A percentile compares a stretch with the other conserved stretches of the same genome.
phyloP scores from a whole-genome alignment of 371 early-diverging fungal species.

The Paraphysoderma sedebokerense region DNA sequence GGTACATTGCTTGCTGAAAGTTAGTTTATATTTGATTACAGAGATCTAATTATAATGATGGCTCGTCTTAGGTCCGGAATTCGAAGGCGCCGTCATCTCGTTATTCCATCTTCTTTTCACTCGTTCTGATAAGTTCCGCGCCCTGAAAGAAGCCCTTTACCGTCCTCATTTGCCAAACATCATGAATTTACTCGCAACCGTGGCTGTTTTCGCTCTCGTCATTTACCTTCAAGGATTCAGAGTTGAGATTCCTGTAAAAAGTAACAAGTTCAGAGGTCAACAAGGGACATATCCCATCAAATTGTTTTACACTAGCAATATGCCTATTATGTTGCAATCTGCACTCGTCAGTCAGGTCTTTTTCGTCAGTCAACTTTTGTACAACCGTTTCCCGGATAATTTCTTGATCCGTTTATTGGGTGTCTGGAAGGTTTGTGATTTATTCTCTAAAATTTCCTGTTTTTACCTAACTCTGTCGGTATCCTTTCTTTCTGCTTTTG shows the following conservation, averaged over 20 bases:
- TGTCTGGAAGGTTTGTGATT: slow-evolving; percentile 90
- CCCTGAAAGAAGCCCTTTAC: slow-evolving; percentile 96
- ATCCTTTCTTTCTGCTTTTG: slow-evolving; percentile 5
- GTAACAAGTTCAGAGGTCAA: slow-evolving; percentile 90
- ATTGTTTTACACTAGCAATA: slow-evolving; percentile 99
- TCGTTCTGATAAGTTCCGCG: slow-evolving; percentile 93
- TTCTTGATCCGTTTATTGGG: slow-evolving; percentile 88
- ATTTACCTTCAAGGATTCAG: slow-evolving; percentile 99
- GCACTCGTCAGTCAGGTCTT: slow-evolving; percentile 91
- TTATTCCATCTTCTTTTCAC: slow-evolving; percentile 90
- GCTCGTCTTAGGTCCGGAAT: slow-evolving; percentile 52
- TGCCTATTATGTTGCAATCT: slow-evolving; percentile 99
- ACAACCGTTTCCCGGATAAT: slow-evolving; percentile 87
- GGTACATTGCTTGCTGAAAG: no score
- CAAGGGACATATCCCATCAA: slow-evolving; percentile 97
- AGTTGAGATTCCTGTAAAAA: slow-evolving; percentile 97
- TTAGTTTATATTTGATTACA: no score
- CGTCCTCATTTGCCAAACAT: slow-evolving; percentile 94
- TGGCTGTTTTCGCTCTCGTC: slow-evolving; percentile 82
- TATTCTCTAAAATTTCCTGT: no score
- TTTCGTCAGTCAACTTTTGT: slow-evolving; percentile 92
- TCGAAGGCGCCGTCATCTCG: slow-evolving; percentile 96
- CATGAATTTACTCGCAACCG: slow-evolving; percentile 81
- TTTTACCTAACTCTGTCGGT: not conserved
- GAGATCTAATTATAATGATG: not conserved